Conservation (phyloP, 345 rosid species). For the Populus deltoides region DNA sequence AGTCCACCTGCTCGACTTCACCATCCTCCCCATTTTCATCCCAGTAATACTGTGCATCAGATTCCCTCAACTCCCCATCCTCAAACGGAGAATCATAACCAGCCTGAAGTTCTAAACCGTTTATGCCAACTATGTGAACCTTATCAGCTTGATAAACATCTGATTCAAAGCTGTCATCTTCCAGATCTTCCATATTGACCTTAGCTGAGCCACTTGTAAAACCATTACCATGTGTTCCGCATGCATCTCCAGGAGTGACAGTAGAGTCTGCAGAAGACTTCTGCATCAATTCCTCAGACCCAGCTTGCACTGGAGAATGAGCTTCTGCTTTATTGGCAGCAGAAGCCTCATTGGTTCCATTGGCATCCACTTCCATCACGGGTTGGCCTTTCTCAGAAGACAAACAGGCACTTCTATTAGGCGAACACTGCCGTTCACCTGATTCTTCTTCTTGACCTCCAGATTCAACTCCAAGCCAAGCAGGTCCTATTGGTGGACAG, state of each 20-base stretch:
- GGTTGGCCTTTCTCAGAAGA: conserved; percentile 10
- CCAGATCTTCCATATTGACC: conserved; percentile 12
- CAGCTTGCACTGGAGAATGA: conserved; percentile 7
- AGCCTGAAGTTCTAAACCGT: conserved; percentile 33
- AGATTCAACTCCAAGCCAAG: conserved; percentile 11
- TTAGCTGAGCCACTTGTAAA: conserved; percentile 10
- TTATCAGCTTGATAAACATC: conserved; percentile 27
- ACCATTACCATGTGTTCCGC: conserved; percentile 7
- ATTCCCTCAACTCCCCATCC: conserved; percentile 65
- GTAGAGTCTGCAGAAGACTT: conserved; percentile 14
- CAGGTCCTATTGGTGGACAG: conserved; percentile 1
- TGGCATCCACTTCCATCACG: neutral
- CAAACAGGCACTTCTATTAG: conserved; percentile 1
- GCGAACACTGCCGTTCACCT: conserved; percentile 1
- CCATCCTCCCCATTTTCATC: conserved; percentile 34
- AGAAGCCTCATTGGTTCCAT: conserved; percentile 9
- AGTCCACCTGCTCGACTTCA: conserved; percentile 49
- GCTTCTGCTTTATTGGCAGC: neutral
- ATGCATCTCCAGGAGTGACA: conserved; percentile 7
- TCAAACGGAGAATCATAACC: conserved; percentile 61
- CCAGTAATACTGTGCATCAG: conserved; percentile 32
- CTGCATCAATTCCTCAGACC: conserved; percentile 13
- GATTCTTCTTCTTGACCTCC: conserved; percentile 11
- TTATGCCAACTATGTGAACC: conserved; percentile 3
- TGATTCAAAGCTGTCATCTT: conserved; percentile 19